Percentiles rank a stretch among this genome's conserved stretches.
Conservation (phyloP, 1,284 basidiomycete genomes). For the Sanghuangporus sanghuang region DNA sequence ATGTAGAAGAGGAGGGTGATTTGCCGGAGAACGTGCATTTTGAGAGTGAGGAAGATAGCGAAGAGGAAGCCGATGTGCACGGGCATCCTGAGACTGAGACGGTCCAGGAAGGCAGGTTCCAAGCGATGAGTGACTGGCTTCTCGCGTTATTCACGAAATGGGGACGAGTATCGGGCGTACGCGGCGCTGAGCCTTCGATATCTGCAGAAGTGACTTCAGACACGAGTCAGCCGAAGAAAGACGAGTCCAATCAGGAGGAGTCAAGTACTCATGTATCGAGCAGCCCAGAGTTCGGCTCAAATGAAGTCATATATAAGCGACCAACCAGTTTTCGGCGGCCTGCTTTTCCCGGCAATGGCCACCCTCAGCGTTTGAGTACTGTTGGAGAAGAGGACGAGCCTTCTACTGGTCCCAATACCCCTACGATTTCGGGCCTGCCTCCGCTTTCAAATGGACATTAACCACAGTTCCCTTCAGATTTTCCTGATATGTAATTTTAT, state of each 20-base stretch:
- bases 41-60: constrained; percentile 13
- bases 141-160: constrained; percentile 69
- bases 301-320: background rate
- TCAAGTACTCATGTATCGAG: background rate
- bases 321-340: background rate
- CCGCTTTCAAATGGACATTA: background rate
- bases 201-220: background rate
- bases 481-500: background rate
- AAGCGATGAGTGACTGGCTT: constrained; percentile 64
- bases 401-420: background rate
- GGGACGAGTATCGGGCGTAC: constrained; percentile 31
- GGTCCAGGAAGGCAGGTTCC: constrained; percentile 47
- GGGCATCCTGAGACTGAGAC: constrained; percentile 35
- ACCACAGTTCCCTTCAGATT: background rate
- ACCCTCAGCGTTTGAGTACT: constrained; percentile 12
- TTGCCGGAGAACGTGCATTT: constrained; percentile 28
- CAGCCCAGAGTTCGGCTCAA: background rate
- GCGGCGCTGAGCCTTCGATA: constrained; percentile 19
- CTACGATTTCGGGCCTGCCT: background rate
- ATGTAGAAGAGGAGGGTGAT: constrained; percentile 62
- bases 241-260: background rate
- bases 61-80: constrained; percentile 23
- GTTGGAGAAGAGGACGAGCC: constrained; percentile 17
- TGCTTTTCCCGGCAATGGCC: background rate
- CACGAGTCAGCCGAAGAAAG: background rate